Base-by-base conservation (phyloP, 2,329 filamentous ascomycete genomes). In the Cladosporium sp. region DNA sequence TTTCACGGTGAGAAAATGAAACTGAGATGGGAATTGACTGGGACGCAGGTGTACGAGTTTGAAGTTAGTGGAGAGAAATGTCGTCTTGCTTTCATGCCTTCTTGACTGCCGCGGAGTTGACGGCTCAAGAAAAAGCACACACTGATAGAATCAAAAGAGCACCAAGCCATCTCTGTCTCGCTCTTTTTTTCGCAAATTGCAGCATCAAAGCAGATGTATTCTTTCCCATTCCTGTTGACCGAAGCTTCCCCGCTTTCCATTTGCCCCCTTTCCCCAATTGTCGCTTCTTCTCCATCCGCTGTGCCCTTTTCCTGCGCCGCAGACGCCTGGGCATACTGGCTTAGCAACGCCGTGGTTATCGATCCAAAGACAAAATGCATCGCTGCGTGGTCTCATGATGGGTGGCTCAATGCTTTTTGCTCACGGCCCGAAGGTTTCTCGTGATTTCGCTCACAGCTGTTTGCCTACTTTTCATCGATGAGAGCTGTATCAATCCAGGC, bases 401-500 rank as follows among this genome's bases (percentile, higher is more conserved):
- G 12, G 25, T 55, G 52, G 52, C 52, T 55, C 52, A 47, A 45
- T 47, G 40, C 40, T 45, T 47, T 55, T 55, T 47, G 40, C 52
- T 55, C 40, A 36, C 39, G 32, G 35, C 52, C 50, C 32, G 37
- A 53, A 34, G 50, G 36, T 24, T 37, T 47, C 32, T 47, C 32
- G 34, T 37, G 39, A 37, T 55, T 22, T 32, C 40, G 52, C 40
- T 47, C 52, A 55, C 19, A 55, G 40, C 39, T 55, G 32, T 34
- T 15, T 28, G 36, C 37, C 50, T 42, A 13, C 36, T 53, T 19
- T 28, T 44, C 17, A 32, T 42, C 24, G 7, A 40, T 20, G 22
- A 42, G 22, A 37, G 17, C n/a, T 37, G 12, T 59, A 73, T 77
- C 78, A 99, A 78, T 99, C 94, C 76, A 99, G 82, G 75, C 92